Conservation (phyloP, 2,329 filamentous ascomycete species). For the Chrysosporium keratinophilum region DNA sequence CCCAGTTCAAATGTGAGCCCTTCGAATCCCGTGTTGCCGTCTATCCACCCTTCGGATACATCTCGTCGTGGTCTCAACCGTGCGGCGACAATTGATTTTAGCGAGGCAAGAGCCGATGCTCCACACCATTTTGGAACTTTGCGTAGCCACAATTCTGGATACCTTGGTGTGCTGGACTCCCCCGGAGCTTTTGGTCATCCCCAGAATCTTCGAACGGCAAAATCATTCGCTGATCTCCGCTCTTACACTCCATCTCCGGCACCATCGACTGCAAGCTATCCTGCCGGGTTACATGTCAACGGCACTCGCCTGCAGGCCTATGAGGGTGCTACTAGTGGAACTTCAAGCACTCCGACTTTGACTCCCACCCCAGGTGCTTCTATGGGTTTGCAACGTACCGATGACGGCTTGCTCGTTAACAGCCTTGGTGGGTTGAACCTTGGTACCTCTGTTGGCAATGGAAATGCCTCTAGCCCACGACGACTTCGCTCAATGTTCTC, state of each 20-base stretch:
- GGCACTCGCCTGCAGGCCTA: conserved; percentile 50
- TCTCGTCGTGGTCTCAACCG: conserved; percentile 78
- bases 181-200: conserved; percentile 56
- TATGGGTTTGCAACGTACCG: conserved; percentile 39
- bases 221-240: conserved; percentile 90
- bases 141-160: conserved; percentile 61
- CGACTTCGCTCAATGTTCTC: conserved; percentile 51
- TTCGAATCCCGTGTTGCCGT: conserved; percentile 51
- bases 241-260: conserved; percentile 93
- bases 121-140: conserved; percentile 64
- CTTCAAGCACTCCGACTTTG: conserved; percentile 56
- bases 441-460: conserved; percentile 38
- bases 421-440: conserved; percentile 53
- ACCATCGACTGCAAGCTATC: conserved; percentile 78
- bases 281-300: conserved; percentile 54
- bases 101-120: conserved; percentile 63
- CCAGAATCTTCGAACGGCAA: conserved; percentile 78
- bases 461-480: conserved; percentile 46
- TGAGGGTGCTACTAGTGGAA: conserved; percentile 46
- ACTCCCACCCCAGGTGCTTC: conserved; percentile 48
- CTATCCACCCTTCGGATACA: conserved; percentile 59
- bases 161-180: conserved; percentile 79
- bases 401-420: conserved; percentile 52
- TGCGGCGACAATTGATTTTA: conserved; percentile 95
- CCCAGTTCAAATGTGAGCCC: conserved; percentile 48